Evolutionary conservation across 805 yeast genomes (phyloP).

Genomic region (Candida arabinofermentans): DNA sequence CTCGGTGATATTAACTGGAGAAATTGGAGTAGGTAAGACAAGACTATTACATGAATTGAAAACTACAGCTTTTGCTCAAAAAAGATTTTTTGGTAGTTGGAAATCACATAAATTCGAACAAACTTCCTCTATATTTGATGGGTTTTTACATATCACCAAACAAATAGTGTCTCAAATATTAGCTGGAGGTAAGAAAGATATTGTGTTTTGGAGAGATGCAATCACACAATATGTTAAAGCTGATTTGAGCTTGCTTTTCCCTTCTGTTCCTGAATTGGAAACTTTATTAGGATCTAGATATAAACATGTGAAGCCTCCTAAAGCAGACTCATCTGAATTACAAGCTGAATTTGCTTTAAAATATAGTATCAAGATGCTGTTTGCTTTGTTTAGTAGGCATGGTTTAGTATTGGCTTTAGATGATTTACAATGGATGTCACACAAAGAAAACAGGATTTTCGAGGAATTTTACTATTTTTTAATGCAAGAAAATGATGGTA

Average conservation of each 20-base stretch:
- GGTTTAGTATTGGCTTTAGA: slow-evolving; percentile 43
- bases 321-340: slow-evolving; percentile 15
- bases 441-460: slow-evolving; percentile 27
- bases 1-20: slow-evolving; percentile 36
- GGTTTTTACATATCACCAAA: slow-evolving; percentile 20
- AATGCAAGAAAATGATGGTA: slow-evolving; percentile 6
- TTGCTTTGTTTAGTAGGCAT: slow-evolving; percentile 34
- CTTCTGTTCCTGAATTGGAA: slow-evolving; percentile 42
- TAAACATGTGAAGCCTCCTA: slow-evolving; percentile 21
- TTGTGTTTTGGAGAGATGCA: slow-evolving; percentile 38
- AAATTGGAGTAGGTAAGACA: slow-evolving; percentile 44
- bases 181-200: slow-evolving; percentile 32
- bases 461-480: slow-evolving; percentile 27
- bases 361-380: slow-evolving; percentile 33
- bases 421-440: slow-evolving; percentile 42
- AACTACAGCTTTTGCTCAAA: slow-evolving; percentile 30
- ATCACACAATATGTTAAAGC: slow-evolving; percentile 36
- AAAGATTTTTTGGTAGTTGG: slow-evolving; percentile 32
- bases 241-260: slow-evolving; percentile 39
- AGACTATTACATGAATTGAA: slow-evolving; percentile 37
- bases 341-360: slow-evolving; percentile 38
- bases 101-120: slow-evolving; percentile 24
- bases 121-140: slow-evolving; percentile 13
- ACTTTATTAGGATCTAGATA: slow-evolving; percentile 41
- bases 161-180: slow-evolving; percentile 39